phyloP scores from a whole-genome alignment of 2,329 filamentous ascomycete genomes.

The Pseudogymnoascus sp. region DNA sequence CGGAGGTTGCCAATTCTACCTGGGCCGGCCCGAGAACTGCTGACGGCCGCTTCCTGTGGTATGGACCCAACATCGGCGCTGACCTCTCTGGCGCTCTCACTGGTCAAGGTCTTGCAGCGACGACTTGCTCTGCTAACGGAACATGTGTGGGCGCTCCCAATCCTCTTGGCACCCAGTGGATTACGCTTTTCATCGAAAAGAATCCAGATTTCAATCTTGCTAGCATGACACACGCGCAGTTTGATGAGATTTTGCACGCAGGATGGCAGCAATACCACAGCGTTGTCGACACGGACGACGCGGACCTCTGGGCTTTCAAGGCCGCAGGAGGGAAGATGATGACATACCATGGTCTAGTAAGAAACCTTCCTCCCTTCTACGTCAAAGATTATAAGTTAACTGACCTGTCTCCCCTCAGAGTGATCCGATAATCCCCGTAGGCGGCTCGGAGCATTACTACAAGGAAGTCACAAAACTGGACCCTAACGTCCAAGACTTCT shows the following conservation, averaged over 20 bases:
- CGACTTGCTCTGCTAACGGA: constrained; percentile 8
- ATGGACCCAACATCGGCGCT: constrained; percentile 10
- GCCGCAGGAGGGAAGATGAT: constrained; percentile 15
- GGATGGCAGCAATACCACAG: constrained; percentile 11
- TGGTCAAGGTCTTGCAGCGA: background rate
- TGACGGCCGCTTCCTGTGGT: constrained; percentile 11
- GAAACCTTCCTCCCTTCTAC: background rate
- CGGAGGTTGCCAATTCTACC: constrained; percentile 7
- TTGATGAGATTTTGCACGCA: background rate
- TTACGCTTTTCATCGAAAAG: constrained; percentile 12
- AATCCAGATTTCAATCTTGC: constrained; percentile 13
- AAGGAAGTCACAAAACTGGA: constrained; percentile 17
- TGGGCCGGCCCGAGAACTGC: constrained; percentile 10
- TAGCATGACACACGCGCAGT: constrained; percentile 12
- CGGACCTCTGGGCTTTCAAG: constrained; percentile 14
- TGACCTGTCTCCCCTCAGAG: background rate
- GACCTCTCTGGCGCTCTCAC: background rate
- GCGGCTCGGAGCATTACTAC: constrained; percentile 23
- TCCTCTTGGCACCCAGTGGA: background rate
- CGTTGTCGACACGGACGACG: constrained; percentile 12
- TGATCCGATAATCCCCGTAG: constrained; percentile 14
- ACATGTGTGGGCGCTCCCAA: background rate
- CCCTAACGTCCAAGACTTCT: constrained; percentile 26
- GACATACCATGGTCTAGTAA: constrained; percentile 15
- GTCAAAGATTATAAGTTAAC: background rate